Evolutionary conservation across 768 basidiomycete genomes (phyloP).

Genomic region (Russula sp.): DNA sequence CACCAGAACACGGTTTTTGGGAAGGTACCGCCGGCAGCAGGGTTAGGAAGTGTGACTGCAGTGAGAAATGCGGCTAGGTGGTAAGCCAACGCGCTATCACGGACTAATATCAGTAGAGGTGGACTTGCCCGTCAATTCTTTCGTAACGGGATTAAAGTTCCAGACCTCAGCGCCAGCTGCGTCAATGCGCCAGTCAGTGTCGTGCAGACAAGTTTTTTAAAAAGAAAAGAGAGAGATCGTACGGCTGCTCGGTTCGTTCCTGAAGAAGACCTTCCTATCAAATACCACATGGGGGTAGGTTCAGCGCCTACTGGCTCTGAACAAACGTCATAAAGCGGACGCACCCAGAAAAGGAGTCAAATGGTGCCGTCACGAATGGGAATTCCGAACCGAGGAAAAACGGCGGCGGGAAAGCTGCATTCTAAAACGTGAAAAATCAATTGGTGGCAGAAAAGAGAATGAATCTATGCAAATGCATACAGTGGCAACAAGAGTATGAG

Average conservation of each 20-base stretch:
- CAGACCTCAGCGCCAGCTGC: conserved; percentile 6
- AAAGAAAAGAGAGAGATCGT: background rate
- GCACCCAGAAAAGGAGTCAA: background rate
- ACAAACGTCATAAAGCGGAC: background rate
- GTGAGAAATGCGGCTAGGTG: background rate
- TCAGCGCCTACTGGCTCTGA: background rate
- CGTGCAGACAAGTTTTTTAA: background rate
- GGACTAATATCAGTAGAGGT: background rate
- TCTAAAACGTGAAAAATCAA: background rate
- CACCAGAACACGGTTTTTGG: background rate
- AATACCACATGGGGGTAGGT: background rate
- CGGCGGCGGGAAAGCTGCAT: background rate
- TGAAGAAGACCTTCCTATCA: background rate
- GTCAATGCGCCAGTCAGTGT: background rate
- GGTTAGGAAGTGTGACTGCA: background rate
- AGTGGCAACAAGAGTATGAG: background rate
- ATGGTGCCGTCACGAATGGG: background rate
- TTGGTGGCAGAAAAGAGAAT: background rate
- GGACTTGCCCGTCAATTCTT: conserved; percentile 4
- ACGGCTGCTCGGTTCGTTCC: background rate
- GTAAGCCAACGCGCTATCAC: background rate
- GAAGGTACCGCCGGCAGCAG: background rate
- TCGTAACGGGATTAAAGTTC: background rate
- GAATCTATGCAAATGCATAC: background rate
- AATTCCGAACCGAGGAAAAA: conserved; percentile 1